These are phyloP conservation scores for Alternaria angustiovoidea DNA, from an alignment of 2,329 filamentous ascomycete species.

Conservation along the genomic window DNA sequence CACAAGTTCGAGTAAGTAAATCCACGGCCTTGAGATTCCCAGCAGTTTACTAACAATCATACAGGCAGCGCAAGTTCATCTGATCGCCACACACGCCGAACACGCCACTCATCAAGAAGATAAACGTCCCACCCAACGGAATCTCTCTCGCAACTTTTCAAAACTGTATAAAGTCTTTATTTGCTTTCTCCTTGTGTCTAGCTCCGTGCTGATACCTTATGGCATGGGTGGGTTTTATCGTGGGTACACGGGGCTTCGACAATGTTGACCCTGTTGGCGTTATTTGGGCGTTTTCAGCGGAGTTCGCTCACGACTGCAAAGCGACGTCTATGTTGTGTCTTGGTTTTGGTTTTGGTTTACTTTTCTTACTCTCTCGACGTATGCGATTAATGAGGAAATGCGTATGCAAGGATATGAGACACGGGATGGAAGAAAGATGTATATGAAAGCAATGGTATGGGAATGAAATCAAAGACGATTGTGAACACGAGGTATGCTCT, in stretches of 20 bases:
- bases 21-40: neutral
- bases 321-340: neutral
- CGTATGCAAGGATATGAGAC: conserved; percentile 2
- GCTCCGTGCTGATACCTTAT: neutral
- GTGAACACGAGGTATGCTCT: neutral
- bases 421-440: neutral
- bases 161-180: conserved; percentile 14
- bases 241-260: neutral
- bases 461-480: neutral
- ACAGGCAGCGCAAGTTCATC: conserved; percentile 56
- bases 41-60: conserved; percentile 28
- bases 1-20: conserved; percentile 58
- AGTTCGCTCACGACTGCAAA: conserved; percentile 4
- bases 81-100: conserved; percentile 53
- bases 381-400: conserved; percentile 6
- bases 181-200: conserved; percentile 1
- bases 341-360: neutral
- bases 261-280: neutral
- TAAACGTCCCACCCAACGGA: neutral
- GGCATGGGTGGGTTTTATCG: neutral
- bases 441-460: conserved; percentile 1
- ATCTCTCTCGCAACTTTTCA: neutral
- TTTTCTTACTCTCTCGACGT: neutral
- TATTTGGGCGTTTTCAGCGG: conserved; percentile 1
- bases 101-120: conserved; percentile 47